These are phyloP conservation scores for Colletotrichum noveboracense DNA, from an alignment of 2,329 filamentous ascomycete genomes.

Conservation along the genomic window DNA sequence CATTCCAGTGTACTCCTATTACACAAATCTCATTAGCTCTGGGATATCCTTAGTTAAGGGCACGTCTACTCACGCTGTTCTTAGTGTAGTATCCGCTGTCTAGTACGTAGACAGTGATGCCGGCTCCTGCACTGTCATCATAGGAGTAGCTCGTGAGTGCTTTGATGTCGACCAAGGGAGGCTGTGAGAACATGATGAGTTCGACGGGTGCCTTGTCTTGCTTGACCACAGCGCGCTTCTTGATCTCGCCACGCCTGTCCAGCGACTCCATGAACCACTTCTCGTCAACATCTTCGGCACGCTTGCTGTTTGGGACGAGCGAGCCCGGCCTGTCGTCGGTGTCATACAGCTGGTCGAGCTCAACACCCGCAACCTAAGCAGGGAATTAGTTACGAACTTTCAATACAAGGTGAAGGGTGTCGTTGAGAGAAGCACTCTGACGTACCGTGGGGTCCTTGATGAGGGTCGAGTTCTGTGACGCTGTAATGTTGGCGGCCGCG, in stretches of 20 bases:
- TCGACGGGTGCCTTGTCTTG: neutral
- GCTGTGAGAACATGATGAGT: neutral
- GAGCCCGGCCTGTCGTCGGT: neutral
- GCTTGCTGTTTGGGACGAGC: neutral
- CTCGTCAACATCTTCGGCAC: neutral
- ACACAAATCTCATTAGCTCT: neutral
- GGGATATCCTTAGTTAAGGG: accelerated
- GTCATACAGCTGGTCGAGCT: neutral
- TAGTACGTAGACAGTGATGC: neutral
- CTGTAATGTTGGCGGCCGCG: neutral
- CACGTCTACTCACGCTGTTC: neutral
- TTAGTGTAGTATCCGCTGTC: neutral
- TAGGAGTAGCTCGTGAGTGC: neutral
- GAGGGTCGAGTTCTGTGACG: neutral
- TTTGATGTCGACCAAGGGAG: neutral
- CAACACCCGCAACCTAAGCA: neutral
- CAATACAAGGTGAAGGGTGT: neutral
- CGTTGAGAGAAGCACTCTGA: neutral
- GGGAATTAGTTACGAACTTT: neutral
- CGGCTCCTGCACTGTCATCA: neutral
- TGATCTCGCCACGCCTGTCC: neutral
- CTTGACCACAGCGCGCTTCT: neutral
- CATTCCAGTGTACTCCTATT: neutral
- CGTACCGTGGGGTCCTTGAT: neutral
- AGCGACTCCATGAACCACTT: neutral